A percentile compares a stretch with the other conserved stretches of the same genome.
Conservation (phyloP, 179 eudicot genomes). For the Beta corolliflora region DNA sequence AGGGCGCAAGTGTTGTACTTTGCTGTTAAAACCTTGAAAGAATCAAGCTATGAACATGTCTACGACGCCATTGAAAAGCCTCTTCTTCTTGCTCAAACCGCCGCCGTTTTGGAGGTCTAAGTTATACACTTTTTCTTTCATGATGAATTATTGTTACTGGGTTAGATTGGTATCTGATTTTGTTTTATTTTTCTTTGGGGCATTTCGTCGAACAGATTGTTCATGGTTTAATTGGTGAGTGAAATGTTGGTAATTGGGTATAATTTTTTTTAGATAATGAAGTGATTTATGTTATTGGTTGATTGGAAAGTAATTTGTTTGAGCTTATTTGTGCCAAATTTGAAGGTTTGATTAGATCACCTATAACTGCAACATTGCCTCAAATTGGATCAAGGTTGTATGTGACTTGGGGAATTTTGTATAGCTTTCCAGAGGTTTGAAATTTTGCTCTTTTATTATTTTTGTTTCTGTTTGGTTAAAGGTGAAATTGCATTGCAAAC, state of each 20-base stretch:
- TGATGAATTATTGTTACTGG: not conserved
- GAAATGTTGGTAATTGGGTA: not conserved
- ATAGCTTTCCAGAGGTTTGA: slow-evolving; percentile 85
- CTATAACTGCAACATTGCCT: slow-evolving; percentile 81
- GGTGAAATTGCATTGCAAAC: not conserved
- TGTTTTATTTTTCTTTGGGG: slow-evolving; percentile 1
- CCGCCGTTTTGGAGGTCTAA: slow-evolving; percentile 76
- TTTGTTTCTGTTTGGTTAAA: not conserved
- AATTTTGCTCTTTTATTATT: not conserved
- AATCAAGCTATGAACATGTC: slow-evolving; percentile 67
- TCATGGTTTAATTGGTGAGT: slow-evolving; percentile 68
- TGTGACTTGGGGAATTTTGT: slow-evolving; percentile 87
- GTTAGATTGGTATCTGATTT: not conserved
- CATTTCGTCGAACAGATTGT: slow-evolving; percentile 44
- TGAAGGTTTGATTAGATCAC: slow-evolving; percentile 91
- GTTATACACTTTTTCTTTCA: not conserved
- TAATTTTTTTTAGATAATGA: not conserved
- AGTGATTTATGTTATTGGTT: slow-evolving; percentile 16
- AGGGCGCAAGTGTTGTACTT: slow-evolving; percentile 83
- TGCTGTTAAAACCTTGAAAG: slow-evolving; percentile 61
- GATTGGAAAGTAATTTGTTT: not conserved
- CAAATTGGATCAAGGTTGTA: slow-evolving; percentile 86
- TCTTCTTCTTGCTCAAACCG: slow-evolving; percentile 79
- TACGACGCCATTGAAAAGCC: slow-evolving; percentile 83
- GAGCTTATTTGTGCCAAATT: not conserved